Evolutionary conservation across 306 rosid species (phyloP), one percentile per base, ranked within the genome.

Genomic region (Vigna hirtella): DNA sequence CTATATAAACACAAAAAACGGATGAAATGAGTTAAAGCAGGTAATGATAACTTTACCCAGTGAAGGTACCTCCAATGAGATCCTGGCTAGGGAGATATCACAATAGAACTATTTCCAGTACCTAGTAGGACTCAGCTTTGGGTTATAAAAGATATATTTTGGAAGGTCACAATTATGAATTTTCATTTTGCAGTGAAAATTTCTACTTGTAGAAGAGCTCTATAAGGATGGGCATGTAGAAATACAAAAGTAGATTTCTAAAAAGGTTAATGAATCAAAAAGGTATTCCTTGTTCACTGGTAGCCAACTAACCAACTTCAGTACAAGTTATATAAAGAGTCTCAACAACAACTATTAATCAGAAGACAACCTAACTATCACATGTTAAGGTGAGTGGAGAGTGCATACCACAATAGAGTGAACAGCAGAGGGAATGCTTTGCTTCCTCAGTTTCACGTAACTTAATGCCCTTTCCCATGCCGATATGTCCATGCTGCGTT

Each of bases 401-500:
- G 77, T 80, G 42, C 49, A 50, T 92, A 95, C 98, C 98, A 95
- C 96, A 62, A 95, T 86, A 79, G 98, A 95, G 80, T 95, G 98
- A 81, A 92, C 96, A 65, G 98, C 97, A 79, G 93, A 86, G 72
- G 98, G 98, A 84, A 76, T 78, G 65, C 82, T 84, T 81, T 73
- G 89, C 86, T 87, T 91, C 88, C 76, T 79, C 83, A 88, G 77
- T 85, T 82, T 89, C 80, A 95, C 79, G 85, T 87, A 89, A 82
- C 86, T 88, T 69, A 92, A 88, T 62, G 89, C 92, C 82, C 93
- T 89, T 83, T 90, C 86, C 98, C 98, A 92, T 34, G 96, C 93
- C 8, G 98, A 81, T 87, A 87, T 67, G 83, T 95, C 98, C 98
- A 89, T 84, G 98, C 98, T 95, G 98, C 98, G 98, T 95, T 92